Evolutionary conservation across 2,329 filamentous ascomycete species (phyloP), one percentile per base, ranked within the genome.

Genomic region (Penicillium sclerotigenum): DNA sequence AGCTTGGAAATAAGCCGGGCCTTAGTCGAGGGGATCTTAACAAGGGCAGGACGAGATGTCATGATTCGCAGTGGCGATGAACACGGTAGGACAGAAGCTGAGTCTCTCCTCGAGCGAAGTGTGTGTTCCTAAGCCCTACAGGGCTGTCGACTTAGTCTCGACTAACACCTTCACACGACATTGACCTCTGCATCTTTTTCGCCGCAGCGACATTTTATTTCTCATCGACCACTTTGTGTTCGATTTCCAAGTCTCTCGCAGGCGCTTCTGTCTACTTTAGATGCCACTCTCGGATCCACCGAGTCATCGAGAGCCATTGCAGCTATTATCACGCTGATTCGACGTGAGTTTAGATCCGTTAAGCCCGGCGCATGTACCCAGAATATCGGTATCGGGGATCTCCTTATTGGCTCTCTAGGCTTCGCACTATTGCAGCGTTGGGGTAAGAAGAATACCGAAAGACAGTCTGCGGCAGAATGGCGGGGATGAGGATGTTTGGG

Each of bases 251-350:
- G 71, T 54, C 68, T 77, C 52, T 77, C 77, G 0, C 75, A 78
- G 54, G 73, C 75, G 36, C 71, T 79, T 8, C 56, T 79, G 18
- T 75, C 76, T 37, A 77, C 74, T 1, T 68, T 79, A 11, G 77
- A 79, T 66, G 75, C 77, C 3, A 75, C 78, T 26, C 68, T 79
- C 33, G 77, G 77, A 11, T 78, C 75, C n/a, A 79, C 77, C 2
- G 77, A 79, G 60, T 77, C 77, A 1, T 79, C 77, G 5, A 72
- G 77, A 36, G 77, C 77, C 3, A 78, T 79, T 57, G 77, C 77
- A 2, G 74, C 77, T 2, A 78, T 79, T 28, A 74, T 79, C 51
- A 78, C 75, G 5, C 68, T 79, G 31, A 77, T 79, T 56, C 69
- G 74, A 45, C 72, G 72, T 54, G 77, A 79, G 59, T 75, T 79